phyloP scores from a whole-genome alignment of 805 yeast genomes.

The Spathaspora passalidarum region DNA sequence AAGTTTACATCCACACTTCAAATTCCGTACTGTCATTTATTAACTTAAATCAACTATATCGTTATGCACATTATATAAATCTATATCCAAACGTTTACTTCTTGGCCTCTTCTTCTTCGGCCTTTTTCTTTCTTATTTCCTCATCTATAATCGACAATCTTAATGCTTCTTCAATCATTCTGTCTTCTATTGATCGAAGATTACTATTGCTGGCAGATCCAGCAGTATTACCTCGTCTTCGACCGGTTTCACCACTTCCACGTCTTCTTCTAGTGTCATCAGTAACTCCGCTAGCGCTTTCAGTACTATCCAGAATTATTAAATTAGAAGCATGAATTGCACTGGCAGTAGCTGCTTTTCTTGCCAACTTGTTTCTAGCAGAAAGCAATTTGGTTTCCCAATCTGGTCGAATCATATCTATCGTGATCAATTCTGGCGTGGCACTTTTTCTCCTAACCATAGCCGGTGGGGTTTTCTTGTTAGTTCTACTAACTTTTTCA shows the following conservation, averaged over 20 bases:
- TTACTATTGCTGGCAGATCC: neutral
- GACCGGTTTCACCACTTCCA: neutral
- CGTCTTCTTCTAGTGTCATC: slow-evolving; percentile 11
- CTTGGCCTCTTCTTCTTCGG: slow-evolving; percentile 15
- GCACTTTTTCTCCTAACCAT: slow-evolving; percentile 19
- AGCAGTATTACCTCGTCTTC: slow-evolving; percentile 6
- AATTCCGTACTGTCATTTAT: too few relatives aligned
- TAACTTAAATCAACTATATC: too few relatives aligned
- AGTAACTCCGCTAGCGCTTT: slow-evolving; percentile 23
- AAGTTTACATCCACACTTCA: too few relatives aligned
- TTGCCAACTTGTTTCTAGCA: slow-evolving; percentile 75
- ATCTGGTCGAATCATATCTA: slow-evolving; percentile 86
- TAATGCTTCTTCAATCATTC: slow-evolving; percentile 84
- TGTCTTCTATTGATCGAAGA: slow-evolving; percentile 45
- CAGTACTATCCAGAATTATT: slow-evolving; percentile 35
- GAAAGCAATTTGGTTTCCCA: slow-evolving; percentile 76
- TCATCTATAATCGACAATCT: slow-evolving; percentile 70
- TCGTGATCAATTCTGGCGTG: slow-evolving; percentile 68
- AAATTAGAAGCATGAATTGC: slow-evolving; percentile 89
- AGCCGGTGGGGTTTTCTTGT: neutral
- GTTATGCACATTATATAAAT: neutral
- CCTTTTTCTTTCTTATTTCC: slow-evolving; percentile 45
- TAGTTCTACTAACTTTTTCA: slow-evolving; percentile 4
- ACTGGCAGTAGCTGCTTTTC: slow-evolving; percentile 90
- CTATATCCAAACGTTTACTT: neutral